These are phyloP conservation scores for Dichotomopilus funicola DNA, from an alignment of 2,329 filamentous ascomycete species.

Conservation along the genomic window DNA sequence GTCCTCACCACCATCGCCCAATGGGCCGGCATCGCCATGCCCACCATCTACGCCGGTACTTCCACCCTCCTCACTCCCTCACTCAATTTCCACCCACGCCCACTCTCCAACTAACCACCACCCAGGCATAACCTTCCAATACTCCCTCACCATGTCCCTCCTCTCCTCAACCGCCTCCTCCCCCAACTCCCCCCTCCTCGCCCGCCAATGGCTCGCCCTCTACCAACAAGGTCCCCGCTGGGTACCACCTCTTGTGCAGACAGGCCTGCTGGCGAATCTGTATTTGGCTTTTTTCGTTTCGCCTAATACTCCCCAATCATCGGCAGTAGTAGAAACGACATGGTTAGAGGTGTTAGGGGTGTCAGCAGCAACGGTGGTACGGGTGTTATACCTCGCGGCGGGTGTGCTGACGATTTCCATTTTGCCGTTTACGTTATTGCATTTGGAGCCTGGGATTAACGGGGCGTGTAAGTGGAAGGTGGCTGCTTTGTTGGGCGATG, in stretches of 20 bases:
- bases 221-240: slow-evolving; percentile 18
- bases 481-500: slow-evolving; percentile 1
- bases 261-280: slow-evolving; percentile 8
- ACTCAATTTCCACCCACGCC: neutral
- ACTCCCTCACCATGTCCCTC: slow-evolving; percentile 14
- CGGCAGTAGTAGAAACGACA: neutral
- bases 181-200: slow-evolving; percentile 7
- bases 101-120: neutral
- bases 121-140: slow-evolving; percentile 17
- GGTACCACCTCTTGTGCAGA: slow-evolving; percentile 12
- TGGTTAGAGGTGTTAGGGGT: too few species aligned
- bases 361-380: neutral
- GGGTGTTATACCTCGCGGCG: neutral
- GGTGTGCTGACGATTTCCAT: slow-evolving; percentile 3
- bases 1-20: slow-evolving; percentile 6
- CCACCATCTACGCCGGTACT: slow-evolving; percentile 16
- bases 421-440: slow-evolving; percentile 15
- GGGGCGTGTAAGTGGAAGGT: slow-evolving; percentile 22
- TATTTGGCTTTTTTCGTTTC: slow-evolving; percentile 8
- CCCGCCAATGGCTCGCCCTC: slow-evolving; percentile 17
- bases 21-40: slow-evolving; percentile 15
- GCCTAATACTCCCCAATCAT: neutral
- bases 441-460: slow-evolving; percentile 21
- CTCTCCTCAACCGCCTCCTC: slow-evolving; percentile 1
- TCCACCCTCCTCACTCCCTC: neutral